Base-by-base conservation (phyloP, 2,329 filamentous ascomycete species). In the Fusarium lateritium region DNA sequence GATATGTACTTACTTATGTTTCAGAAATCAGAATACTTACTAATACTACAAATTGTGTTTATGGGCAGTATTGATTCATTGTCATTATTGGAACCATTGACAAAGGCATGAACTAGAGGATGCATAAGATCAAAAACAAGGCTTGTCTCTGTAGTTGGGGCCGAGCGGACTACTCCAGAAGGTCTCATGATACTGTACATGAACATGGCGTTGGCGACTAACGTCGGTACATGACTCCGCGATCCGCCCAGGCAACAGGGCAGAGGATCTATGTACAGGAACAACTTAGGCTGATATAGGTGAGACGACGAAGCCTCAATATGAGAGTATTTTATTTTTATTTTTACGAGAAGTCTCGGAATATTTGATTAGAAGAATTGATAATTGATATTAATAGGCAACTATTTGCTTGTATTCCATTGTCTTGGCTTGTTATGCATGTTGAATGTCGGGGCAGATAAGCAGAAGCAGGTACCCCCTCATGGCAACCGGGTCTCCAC, bases 401-500 rank as follows among this genome's bases (percentile, higher is more conserved):
- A 7, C 24, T 33, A 33, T 33, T 11, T 33, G 31, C 10, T 33
- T 33, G 31, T 14, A 21, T 21, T 24, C 24, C 24, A 24, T 31
- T 31, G 28, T 53, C 54, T 24, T 39, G 24, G 24, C 17, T 31
- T 49, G 19, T 24, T 24, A 44, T 50, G 44, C 44, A 34, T 40
- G 21, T 64, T 15, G 13, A 7, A 24, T 17, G 15, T 26, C 7
- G 17, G 22, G 28, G 7, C 22, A 22, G 31, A 47, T 33, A 19
- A 19, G 19, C 40, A 50, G 33, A 60, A 59, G 52, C 57, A 57
- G 62, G 61, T 57, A 57, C 39, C 33, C 43, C 43, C 51, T 56
- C 66, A 45, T 55, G 57, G 62, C 66, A 69, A 70, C 66, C 66
- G 61, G 62, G 62, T 69, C 63, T 69, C 66, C 66, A 69, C 62